Percentiles rank a stretch among this genome's conserved stretches.
Evolutionary conservation across 176 grass and related monocot species (phyloP).

Genomic region (Tillandsia fasciculata): DNA sequence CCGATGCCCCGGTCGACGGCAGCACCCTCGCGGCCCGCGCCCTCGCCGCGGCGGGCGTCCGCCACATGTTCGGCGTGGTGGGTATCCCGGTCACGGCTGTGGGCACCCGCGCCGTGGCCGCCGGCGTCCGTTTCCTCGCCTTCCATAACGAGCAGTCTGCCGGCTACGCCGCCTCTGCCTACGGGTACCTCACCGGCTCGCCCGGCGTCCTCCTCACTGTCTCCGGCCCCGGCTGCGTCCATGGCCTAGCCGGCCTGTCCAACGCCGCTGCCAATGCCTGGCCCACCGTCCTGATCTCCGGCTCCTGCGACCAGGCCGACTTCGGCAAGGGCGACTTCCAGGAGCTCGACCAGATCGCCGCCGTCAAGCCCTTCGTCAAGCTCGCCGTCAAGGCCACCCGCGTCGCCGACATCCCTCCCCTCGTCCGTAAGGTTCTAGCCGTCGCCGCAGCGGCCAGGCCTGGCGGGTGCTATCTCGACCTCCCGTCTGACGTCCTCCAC

Average conservation of each 20-base stretch:
- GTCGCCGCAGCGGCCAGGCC: slow-evolving; percentile 47
- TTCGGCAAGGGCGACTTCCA: slow-evolving; percentile 81
- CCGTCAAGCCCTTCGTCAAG: slow-evolving; percentile 74
- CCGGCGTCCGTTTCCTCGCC: slow-evolving; percentile 70
- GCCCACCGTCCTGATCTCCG: slow-evolving; percentile 81
- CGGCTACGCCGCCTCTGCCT: slow-evolving; percentile 78
- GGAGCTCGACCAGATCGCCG: slow-evolving; percentile 85
- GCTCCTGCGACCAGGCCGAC: slow-evolving; percentile 72
- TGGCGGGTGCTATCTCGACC: slow-evolving; percentile 79
- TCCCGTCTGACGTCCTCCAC: slow-evolving; percentile 89
- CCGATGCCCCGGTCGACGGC: slow-evolving; percentile 37
- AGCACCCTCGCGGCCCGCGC: slow-evolving; percentile 49
- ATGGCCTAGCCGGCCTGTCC: slow-evolving; percentile 76
- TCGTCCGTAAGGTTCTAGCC: slow-evolving; percentile 53
- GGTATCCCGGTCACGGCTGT: slow-evolving; percentile 90
- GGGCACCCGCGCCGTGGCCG: slow-evolving; percentile 55
- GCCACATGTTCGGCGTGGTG: slow-evolving; percentile 90
- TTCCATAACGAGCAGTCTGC: slow-evolving; percentile 94
- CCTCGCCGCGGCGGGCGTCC: slow-evolving; percentile 46
- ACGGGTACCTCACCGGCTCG: slow-evolving; percentile 59
- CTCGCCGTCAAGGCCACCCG: slow-evolving; percentile 58
- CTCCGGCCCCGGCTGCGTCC: slow-evolving; percentile 79
- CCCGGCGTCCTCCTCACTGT: slow-evolving; percentile 80
- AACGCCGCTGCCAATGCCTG: slow-evolving; percentile 79
- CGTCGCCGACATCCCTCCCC: slow-evolving; percentile 60